Percentiles rank a stretch among this genome's conserved stretches.
Conservation (phyloP, 257 asterid species). For the Fraxinus anomala region DNA sequence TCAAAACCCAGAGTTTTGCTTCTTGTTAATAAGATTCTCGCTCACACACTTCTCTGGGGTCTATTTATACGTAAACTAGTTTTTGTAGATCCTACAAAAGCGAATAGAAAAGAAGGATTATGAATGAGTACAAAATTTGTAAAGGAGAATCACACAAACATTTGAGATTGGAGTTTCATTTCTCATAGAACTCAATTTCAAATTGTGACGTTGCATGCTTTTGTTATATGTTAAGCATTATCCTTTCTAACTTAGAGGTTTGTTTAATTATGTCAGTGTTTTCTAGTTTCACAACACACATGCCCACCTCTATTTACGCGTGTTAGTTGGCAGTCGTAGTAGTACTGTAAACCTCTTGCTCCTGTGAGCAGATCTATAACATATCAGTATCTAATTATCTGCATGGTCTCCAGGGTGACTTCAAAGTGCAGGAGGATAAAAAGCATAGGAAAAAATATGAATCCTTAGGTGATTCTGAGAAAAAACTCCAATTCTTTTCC, state of each 20-base stretch:
- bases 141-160: background rate
- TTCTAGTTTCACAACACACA: background rate
- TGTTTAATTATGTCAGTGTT: background rate
- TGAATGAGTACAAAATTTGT: background rate
- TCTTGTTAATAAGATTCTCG: background rate
- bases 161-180: background rate
- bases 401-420: constrained; percentile 66
- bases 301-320: background rate
- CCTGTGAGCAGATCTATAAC: background rate
- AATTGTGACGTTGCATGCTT: background rate
- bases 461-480: constrained; percentile 63
- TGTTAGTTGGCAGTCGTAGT: background rate
- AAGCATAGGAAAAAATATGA: constrained; percentile 81
- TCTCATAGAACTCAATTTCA: background rate
- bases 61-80: background rate
- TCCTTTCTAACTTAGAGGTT: background rate
- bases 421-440: constrained; percentile 89
- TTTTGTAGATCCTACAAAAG: background rate
- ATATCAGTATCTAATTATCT: constrained; percentile 6
- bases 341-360: background rate
- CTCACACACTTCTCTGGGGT: background rate
- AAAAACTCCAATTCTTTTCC: constrained; percentile 83
- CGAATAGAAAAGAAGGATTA: background rate
- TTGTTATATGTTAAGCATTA: background rate
- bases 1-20: background rate